Evolutionary conservation across 768 basidiomycete genomes (phyloP).

Genomic region (Naematelia aurantialba): DNA sequence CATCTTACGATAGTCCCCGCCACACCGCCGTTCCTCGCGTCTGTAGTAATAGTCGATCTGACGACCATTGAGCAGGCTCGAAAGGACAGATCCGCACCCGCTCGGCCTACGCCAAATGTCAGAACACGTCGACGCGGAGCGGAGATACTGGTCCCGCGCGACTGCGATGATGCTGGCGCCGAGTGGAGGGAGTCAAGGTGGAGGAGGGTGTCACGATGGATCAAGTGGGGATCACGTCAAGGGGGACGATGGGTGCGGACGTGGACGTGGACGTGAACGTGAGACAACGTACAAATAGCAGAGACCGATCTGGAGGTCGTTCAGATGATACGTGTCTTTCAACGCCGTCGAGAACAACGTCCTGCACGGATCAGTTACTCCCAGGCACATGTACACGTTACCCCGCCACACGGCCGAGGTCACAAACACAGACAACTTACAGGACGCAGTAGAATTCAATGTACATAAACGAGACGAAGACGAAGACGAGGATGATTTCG

Average conservation of each 20-base stretch:
- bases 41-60: slow-evolving; percentile 67
- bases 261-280: background rate
- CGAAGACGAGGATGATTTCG: slow-evolving; percentile 42
- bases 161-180: background rate
- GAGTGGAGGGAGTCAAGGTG: background rate
- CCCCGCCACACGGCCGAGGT: background rate
- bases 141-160: background rate
- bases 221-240: too few relatives aligned
- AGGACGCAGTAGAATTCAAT: slow-evolving; percentile 45
- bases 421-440: too few relatives aligned
- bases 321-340: slow-evolving; percentile 59
- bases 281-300: slow-evolving; percentile 59
- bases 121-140: background rate
- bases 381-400: too few relatives aligned
- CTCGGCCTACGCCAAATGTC: slow-evolving; percentile 52
- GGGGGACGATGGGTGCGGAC: slow-evolving; percentile 3
- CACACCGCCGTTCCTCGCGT: slow-evolving; percentile 45
- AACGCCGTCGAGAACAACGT: slow-evolving; percentile 58
- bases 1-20: slow-evolving; percentile 28
- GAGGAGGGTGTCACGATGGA: background rate
- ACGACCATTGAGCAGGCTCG: slow-evolving; percentile 61
- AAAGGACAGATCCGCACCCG: slow-evolving; percentile 67
- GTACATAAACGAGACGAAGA: slow-evolving; percentile 42
- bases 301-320: slow-evolving; percentile 65
- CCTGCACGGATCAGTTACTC: slow-evolving; percentile 11